A percentile compares a stretch with the other conserved stretches of the same genome.
Evolutionary conservation across 805 yeast species (phyloP).

Genomic region (Lipomyces lipofer): DNA sequence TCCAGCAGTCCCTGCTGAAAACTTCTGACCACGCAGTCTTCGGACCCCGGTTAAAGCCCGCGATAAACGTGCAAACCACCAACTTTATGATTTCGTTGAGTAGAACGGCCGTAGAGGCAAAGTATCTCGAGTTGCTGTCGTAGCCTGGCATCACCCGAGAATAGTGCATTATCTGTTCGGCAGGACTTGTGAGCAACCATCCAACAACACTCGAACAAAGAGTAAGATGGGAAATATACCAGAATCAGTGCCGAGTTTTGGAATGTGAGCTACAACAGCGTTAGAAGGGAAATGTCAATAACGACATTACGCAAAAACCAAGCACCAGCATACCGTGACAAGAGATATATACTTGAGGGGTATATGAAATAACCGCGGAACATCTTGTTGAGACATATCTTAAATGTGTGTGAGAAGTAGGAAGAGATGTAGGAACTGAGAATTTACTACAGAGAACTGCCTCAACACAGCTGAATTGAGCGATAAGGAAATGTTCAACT

Average conservation of each 20-base stretch:
- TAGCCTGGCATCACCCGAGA: conserved; percentile 45
- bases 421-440: too few relatives aligned
- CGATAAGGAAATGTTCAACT: too few relatives aligned
- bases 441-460: too few relatives aligned
- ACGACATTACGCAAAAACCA: too few relatives aligned
- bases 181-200: too few relatives aligned
- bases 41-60: conserved; percentile 22
- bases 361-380: conserved; percentile 28
- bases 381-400: conserved; percentile 14
- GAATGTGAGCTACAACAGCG: conserved; percentile 40
- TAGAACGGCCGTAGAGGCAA: conserved; percentile 46
- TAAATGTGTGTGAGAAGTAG: too few relatives aligned
- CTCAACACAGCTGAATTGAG: too few relatives aligned
- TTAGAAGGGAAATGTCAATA: too few relatives aligned
- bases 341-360: conserved; percentile 42
- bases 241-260: conserved; percentile 45
- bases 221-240: conserved; percentile 28
- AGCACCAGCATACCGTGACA: conserved; percentile 34
- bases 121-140: conserved; percentile 37
- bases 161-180: conserved; percentile 43
- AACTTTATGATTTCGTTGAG: conserved; percentile 44
- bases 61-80: conserved; percentile 37
- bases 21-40: conserved; percentile 35
- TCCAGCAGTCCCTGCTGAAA: conserved; percentile 44
- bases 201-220: background rate